Conservation (phyloP, 805 yeast species). For the Barnettozyma siamensis region DNA sequence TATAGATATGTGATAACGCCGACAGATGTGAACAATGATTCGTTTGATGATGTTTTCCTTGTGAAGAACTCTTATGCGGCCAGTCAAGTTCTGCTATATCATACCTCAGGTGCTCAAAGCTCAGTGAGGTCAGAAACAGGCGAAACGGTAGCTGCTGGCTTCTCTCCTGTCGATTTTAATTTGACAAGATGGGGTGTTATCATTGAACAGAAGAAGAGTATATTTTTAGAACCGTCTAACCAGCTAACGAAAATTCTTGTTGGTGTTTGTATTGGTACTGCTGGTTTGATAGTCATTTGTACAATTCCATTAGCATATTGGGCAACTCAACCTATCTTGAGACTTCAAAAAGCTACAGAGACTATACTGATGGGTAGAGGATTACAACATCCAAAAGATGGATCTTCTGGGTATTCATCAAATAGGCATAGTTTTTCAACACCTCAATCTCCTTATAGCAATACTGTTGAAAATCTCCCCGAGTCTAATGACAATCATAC, state of each 20-base stretch:
- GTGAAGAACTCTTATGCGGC: conserved; percentile 30
- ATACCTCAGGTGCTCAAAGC: conserved; percentile 36
- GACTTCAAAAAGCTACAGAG: conserved; percentile 79
- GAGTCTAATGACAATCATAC: neutral
- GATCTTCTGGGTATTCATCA: conserved; percentile 10
- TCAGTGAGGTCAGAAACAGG: conserved; percentile 33
- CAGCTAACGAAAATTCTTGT: conserved; percentile 61
- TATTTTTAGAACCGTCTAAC: conserved; percentile 57
- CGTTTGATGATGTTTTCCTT: conserved; percentile 21
- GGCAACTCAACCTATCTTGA: conserved; percentile 78
- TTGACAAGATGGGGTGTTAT: conserved; percentile 65
- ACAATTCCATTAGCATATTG: conserved; percentile 81
- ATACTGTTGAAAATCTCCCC: conserved; percentile 1
- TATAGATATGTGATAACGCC: conserved; percentile 40
- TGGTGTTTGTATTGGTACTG: conserved; percentile 75
- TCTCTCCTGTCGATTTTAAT: conserved; percentile 37
- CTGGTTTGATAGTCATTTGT: conserved; percentile 64
- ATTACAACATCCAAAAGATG: conserved; percentile 20
- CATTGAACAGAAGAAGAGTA: conserved; percentile 55
- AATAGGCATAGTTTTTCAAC: conserved; percentile 9
- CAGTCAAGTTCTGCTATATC: conserved; percentile 30
- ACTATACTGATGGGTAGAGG: conserved; percentile 37
- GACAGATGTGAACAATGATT: conserved; percentile 8
- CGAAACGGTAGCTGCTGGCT: conserved; percentile 50
- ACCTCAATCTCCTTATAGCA: conserved; percentile 1